A percentile compares a stretch with the other conserved stretches of the same genome.
Evolutionary conservation across 1,284 basidiomycete genomes (phyloP).

Genomic region (Puccinia brachypodii): DNA sequence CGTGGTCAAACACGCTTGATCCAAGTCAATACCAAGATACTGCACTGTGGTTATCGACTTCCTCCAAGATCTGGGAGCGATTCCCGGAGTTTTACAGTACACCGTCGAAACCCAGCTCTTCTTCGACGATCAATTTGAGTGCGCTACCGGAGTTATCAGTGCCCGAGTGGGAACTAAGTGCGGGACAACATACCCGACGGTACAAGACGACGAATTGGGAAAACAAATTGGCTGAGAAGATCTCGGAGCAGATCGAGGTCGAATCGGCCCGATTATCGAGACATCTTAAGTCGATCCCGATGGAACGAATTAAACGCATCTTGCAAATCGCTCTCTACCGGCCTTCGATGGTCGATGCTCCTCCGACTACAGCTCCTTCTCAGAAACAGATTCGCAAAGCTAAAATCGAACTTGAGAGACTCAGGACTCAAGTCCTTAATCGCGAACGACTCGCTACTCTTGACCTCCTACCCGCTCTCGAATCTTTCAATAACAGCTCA

Average conservation of each 20-base stretch:
- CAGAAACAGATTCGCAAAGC: conserved; percentile 12
- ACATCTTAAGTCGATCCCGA: conserved; percentile 18
- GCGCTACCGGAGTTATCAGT: conserved; percentile 30
- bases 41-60: conserved; percentile 34
- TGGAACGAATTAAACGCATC: conserved; percentile 7
- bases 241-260: neutral
- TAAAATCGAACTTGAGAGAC: neutral
- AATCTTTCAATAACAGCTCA: conserved; percentile 32
- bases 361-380: neutral
- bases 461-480: conserved; percentile 41
- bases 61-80: neutral
- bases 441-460: conserved; percentile 36
- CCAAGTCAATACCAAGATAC: conserved; percentile 32
- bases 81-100: conserved; percentile 27
- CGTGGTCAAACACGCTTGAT: conserved; percentile 31
- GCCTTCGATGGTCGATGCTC: conserved; percentile 25
- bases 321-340: conserved; percentile 1
- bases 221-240: conserved; percentile 22
- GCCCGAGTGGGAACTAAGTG: conserved; percentile 43
- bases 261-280: conserved; percentile 20
- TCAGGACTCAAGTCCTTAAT: neutral
- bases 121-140: neutral
- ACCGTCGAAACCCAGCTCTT: neutral
- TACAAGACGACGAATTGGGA: conserved; percentile 42
- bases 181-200: conserved; percentile 38